These are phyloP conservation scores for Fusarium multiceps DNA, from an alignment of 2,329 filamentous ascomycete genomes.

Conservation along the genomic window DNA sequence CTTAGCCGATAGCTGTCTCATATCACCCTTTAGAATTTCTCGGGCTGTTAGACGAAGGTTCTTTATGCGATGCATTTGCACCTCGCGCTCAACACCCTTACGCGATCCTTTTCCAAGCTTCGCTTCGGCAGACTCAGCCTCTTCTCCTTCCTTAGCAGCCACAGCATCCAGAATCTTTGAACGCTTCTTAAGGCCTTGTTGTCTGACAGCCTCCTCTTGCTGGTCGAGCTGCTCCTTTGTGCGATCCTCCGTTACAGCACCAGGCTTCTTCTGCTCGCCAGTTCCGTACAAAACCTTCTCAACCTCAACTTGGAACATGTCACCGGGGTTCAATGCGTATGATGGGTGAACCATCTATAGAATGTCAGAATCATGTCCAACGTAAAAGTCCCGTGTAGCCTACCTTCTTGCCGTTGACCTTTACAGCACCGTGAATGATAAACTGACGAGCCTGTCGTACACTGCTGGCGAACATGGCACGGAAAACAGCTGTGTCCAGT, in stretches of 20 bases:
- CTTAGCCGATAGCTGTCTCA: constrained; percentile 69
- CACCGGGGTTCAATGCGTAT: constrained; percentile 94
- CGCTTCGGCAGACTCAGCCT: constrained; percentile 32
- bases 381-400: constrained; percentile 22
- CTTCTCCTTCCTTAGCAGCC: constrained; percentile 39
- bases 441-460: constrained; percentile 93
- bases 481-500: constrained; percentile 93
- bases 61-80: constrained; percentile 38
- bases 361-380: constrained; percentile 7
- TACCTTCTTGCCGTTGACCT: constrained; percentile 96
- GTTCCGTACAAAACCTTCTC: constrained; percentile 91
- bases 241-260: constrained; percentile 43
- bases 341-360: constrained; percentile 87
- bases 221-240: constrained; percentile 33
- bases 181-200: constrained; percentile 34
- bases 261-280: constrained; percentile 72
- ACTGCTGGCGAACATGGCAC: constrained; percentile 93
- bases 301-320: constrained; percentile 96
- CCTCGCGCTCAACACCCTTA: constrained; percentile 42
- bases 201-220: constrained; percentile 45
- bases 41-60: constrained; percentile 49
- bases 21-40: constrained; percentile 56
- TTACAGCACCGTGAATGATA: constrained; percentile 91
- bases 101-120: constrained; percentile 32
- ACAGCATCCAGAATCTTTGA: constrained; percentile 32